phyloP scores from a whole-genome alignment of 2,329 filamentous ascomycete genomes.

The Aureobasidium subglaciale region DNA sequence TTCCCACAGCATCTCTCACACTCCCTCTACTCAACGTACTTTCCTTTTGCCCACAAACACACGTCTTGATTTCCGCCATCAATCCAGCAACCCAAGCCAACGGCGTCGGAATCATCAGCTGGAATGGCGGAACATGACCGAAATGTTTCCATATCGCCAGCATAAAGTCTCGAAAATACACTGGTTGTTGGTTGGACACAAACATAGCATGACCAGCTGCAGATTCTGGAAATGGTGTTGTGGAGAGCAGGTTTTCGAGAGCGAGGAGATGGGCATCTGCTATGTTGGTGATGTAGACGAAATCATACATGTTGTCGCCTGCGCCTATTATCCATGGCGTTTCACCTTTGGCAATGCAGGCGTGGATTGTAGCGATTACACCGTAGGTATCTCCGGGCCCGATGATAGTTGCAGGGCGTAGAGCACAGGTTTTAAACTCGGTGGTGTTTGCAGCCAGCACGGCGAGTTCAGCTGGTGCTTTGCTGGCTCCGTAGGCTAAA shows the following conservation, averaged over 20 bases:
- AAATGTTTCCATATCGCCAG: conserved; percentile 66
- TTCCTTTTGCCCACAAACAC: conserved; percentile 36
- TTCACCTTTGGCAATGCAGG: conserved; percentile 60
- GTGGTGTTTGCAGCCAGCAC: conserved; percentile 67
- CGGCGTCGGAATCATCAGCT: conserved; percentile 41
- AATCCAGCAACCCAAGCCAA: conserved; percentile 44
- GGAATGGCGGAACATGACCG: conserved; percentile 44
- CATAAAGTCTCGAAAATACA: conserved; percentile 88
- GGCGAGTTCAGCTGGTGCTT: conserved; percentile 74
- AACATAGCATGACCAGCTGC: conserved; percentile 76
- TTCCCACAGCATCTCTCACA: conserved; percentile 48
- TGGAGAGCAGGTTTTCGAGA: conserved; percentile 59
- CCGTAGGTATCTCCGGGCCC: conserved; percentile 75
- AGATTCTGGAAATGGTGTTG: conserved; percentile 38
- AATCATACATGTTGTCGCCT: conserved; percentile 64
- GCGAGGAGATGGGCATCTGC: conserved; percentile 80
- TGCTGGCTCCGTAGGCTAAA: conserved; percentile 81
- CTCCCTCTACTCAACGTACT: conserved; percentile 46
- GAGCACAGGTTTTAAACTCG: conserved; percentile 65
- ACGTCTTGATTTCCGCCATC: conserved; percentile 41
- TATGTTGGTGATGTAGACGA: conserved; percentile 62
- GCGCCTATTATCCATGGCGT: conserved; percentile 74
- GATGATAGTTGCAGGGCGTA: conserved; percentile 84
- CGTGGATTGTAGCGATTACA: conserved; percentile 64
- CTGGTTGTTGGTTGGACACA: conserved; percentile 79